Conservation (phyloP, 108 stramenopile genomes). For the Skeletonema costatum region DNA sequence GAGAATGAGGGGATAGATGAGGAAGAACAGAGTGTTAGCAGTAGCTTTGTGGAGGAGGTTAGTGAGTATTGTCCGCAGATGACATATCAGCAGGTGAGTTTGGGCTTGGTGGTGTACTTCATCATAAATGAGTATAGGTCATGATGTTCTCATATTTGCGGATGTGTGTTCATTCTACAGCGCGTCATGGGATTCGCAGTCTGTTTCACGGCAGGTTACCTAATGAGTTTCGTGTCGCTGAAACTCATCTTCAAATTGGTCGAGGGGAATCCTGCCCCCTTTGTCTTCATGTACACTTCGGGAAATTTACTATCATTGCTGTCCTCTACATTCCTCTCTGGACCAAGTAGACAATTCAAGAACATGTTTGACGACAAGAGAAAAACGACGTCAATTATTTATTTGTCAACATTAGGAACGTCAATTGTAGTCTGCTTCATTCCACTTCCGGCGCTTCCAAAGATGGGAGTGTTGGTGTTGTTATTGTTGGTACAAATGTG, state of each 20-base stretch:
- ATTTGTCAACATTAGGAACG: slow-evolving; percentile 60
- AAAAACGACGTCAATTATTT: slow-evolving; percentile 57
- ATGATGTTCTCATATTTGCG: no score
- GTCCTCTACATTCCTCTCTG: slow-evolving; percentile 43
- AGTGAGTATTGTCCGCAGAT: slow-evolving; percentile 79
- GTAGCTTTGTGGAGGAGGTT: slow-evolving; percentile 59
- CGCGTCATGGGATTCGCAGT: slow-evolving; percentile 14
- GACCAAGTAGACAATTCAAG: slow-evolving; percentile 42
- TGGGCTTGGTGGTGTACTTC: background rate
- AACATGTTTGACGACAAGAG: slow-evolving; percentile 86
- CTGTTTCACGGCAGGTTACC: slow-evolving; percentile 76
- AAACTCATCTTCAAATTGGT: slow-evolving; percentile 76
- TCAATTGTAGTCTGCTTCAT: slow-evolving; percentile 78
- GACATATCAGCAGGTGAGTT: slow-evolving; percentile 76
- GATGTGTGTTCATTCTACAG: background rate
- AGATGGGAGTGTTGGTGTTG: slow-evolving; percentile 59
- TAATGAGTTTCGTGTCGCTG: slow-evolving; percentile 86
- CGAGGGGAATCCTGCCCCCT: slow-evolving; percentile 82
- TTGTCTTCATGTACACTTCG: slow-evolving; percentile 73
- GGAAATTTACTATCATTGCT: slow-evolving; percentile 39
- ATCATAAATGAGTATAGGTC: background rate
- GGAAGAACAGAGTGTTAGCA: slow-evolving; percentile 28
- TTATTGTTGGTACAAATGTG: slow-evolving; percentile 67
- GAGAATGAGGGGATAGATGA: background rate
- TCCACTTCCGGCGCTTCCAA: slow-evolving; percentile 51